phyloP scores from a whole-genome alignment of 169 alveolate species.

The Plasmodium relictum region DNA sequence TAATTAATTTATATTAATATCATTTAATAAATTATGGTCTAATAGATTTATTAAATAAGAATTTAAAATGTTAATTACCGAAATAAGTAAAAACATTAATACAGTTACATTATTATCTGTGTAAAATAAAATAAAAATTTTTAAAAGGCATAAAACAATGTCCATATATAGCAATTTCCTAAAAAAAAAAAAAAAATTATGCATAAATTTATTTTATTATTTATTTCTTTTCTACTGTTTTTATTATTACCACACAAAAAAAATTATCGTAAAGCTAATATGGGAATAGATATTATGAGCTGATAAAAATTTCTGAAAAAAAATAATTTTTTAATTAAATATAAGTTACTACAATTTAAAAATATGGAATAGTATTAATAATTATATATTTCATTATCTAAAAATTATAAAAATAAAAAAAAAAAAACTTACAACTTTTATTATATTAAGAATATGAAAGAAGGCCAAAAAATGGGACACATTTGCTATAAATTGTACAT shows the following conservation, averaged over 20 bases:
- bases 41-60: conserved; percentile 56
- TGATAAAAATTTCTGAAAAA: conserved; percentile 71
- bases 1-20: conserved; percentile 6
- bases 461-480: conserved; percentile 49
- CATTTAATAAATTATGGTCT: conserved; percentile 51
- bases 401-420: not conserved
- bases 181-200: not conserved
- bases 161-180: conserved; percentile 73
- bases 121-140: conserved; percentile 47
- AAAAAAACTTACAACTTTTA: conserved; percentile 32
- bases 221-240: not conserved
- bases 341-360: not conserved
- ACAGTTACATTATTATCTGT: conserved; percentile 10
- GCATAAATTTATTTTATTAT: not conserved
- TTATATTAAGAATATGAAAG: conserved; percentile 41
- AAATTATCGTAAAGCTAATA: conserved; percentile 44
- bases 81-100: conserved; percentile 13
- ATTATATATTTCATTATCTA: not conserved
- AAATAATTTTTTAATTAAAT: not conserved
- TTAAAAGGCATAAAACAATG: conserved; percentile 47
- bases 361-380: too few species aligned
- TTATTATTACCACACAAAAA: conserved; percentile 44
- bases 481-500: conserved; percentile 49
- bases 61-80: conserved; percentile 27
- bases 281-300: conserved; percentile 56